Conservation (phyloP, 73 alveolate species). For the Blepharisma stoltei region DNA sequence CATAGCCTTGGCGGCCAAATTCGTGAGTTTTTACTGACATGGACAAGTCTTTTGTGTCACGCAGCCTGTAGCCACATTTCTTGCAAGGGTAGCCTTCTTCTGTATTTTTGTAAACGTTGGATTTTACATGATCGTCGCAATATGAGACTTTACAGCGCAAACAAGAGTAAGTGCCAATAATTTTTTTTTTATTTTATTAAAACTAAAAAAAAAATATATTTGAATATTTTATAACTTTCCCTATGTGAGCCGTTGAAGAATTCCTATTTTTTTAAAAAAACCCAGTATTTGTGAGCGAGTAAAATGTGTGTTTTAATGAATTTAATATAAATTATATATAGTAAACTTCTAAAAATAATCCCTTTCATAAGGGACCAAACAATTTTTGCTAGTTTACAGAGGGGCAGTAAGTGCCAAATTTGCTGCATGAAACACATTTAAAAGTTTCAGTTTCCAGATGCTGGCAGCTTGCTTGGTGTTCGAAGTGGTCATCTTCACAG, state of each 20-base stretch:
- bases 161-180: constrained; percentile 18
- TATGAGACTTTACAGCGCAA: constrained; percentile 16
- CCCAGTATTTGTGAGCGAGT: too few relatives aligned
- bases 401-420: constrained; percentile 18
- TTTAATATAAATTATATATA: too few relatives aligned
- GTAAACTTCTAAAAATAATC: too few relatives aligned
- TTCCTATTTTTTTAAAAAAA: too few relatives aligned
- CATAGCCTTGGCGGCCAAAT: constrained; percentile 4
- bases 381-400: too few relatives aligned
- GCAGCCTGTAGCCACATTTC: constrained; percentile 20
- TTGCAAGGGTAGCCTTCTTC: constrained; percentile 27
- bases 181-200: too few relatives aligned
- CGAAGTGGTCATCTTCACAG: constrained; percentile 30
- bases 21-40: constrained; percentile 15
- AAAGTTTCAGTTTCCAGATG: background rate
- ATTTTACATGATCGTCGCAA: constrained; percentile 21
- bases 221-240: too few relatives aligned
- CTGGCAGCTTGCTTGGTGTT: constrained; percentile 34
- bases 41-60: constrained; percentile 12
- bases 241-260: too few relatives aligned
- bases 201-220: too few relatives aligned
- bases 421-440: constrained; percentile 22
- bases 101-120: background rate
- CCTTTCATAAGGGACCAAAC: too few relatives aligned
- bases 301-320: too few relatives aligned